Evolutionary conservation across 2,329 filamentous ascomycete genomes (phyloP).

Genomic region (Sporothrix mexicana): DNA sequence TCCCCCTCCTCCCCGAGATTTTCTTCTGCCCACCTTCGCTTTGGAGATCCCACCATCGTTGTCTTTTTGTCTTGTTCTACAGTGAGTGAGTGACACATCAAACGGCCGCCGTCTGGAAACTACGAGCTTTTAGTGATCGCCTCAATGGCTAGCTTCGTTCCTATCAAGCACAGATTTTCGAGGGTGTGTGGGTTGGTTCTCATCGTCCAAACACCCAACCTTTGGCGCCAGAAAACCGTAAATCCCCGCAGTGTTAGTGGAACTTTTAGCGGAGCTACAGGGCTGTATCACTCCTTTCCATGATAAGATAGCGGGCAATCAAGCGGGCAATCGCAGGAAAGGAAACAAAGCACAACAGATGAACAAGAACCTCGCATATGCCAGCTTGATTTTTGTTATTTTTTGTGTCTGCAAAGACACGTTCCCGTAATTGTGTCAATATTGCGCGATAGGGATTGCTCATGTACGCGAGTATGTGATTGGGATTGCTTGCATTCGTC

Average conservation of each 20-base stretch:
- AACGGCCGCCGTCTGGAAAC: slow-evolving; percentile 17
- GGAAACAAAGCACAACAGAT: background rate
- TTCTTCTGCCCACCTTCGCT: background rate
- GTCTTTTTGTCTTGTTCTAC: background rate
- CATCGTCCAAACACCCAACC: background rate
- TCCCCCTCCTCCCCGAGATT: background rate
- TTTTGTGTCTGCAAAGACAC: background rate
- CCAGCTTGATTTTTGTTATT: background rate
- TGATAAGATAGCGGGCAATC: slow-evolving; percentile 11
- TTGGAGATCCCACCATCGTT: background rate
- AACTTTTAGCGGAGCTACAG: background rate
- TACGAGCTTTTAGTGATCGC: background rate
- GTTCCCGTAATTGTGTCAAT: background rate
- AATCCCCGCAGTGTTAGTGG: slow-evolving; percentile 1
- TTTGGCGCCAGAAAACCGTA: background rate
- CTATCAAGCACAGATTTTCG: background rate
- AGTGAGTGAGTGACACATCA: background rate
- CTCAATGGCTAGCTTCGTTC: background rate
- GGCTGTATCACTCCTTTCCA: background rate
- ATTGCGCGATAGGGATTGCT: slow-evolving; percentile 21
- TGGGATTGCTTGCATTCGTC: slow-evolving; percentile 22
- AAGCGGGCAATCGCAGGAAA: background rate
- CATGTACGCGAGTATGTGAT: slow-evolving; percentile 19
- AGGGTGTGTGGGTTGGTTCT: background rate
- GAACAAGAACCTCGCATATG: background rate